A percentile compares a stretch with the other conserved stretches of the same genome.
Conservation (phyloP, 305 asterid genomes). For the Salvia sclarea region DNA sequence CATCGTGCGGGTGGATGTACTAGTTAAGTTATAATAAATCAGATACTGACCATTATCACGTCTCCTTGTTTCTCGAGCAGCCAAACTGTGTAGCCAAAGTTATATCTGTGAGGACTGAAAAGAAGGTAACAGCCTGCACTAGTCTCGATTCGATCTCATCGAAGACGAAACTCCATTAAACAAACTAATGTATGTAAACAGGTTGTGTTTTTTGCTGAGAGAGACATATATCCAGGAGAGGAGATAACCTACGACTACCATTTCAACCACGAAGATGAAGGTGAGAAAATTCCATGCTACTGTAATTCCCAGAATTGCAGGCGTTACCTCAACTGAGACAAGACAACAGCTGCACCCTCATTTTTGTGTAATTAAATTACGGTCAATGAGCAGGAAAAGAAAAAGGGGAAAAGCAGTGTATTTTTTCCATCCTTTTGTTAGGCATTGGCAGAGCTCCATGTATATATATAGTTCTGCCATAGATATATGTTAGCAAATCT, state of each 20-base stretch:
- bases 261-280: constrained; percentile 73
- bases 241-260: constrained; percentile 75
- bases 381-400: not conserved
- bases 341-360: not conserved
- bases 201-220: constrained; percentile 68
- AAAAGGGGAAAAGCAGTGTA: not conserved
- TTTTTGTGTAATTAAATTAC: not conserved
- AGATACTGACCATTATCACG: too few relatives aligned
- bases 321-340: constrained; percentile 51
- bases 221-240: constrained; percentile 78
- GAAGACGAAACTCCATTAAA: not conserved
- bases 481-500: not conserved
- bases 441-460: not conserved
- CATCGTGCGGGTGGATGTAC: too few relatives aligned
- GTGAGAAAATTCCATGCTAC: constrained; percentile 59
- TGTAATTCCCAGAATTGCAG: constrained; percentile 63
- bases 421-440: not conserved
- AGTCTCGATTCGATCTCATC: not conserved
- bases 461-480: not conserved
- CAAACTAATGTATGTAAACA: constrained; percentile 24
- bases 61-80: constrained; percentile 43
- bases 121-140: constrained; percentile 45
- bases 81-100: constrained; percentile 72
- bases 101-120: constrained; percentile 60
- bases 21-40: too few relatives aligned